Percentiles rank a stretch among this genome's conserved stretches.
Conservation (phyloP, 768 basidiomycete species). For the Rubroboletus pulcherrimus region DNA sequence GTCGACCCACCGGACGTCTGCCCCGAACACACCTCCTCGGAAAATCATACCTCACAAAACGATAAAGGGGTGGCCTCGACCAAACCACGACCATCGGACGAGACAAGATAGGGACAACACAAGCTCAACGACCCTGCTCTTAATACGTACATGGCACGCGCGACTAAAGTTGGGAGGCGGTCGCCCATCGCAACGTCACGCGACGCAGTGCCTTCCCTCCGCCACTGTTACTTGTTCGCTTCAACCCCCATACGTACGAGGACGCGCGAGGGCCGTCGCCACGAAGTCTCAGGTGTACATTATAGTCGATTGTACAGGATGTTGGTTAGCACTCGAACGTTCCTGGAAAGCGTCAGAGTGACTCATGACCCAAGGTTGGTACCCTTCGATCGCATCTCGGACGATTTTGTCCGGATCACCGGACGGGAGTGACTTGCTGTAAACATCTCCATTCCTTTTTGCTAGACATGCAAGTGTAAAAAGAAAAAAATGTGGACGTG, state of each 20-base stretch:
- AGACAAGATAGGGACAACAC: not conserved
- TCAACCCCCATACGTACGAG: not conserved
- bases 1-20: not conserved
- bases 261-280: not conserved
- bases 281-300: not conserved
- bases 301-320: not conserved
- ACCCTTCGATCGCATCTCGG: slow-evolving; percentile 8
- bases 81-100: not conserved
- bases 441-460: not conserved
- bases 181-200: not conserved
- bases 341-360: not conserved
- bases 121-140: not conserved
- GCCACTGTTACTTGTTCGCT: too few relatives aligned
- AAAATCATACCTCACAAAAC: not conserved
- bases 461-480: not conserved
- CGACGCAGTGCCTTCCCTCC: too few relatives aligned
- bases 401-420: not conserved
- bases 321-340: not conserved
- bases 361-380: not conserved
- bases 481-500: not conserved
- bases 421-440: not conserved
- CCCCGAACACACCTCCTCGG: not conserved
- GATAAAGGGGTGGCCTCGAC: not conserved
- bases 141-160: slow-evolving; percentile 5
- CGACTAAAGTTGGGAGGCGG: not conserved